phyloP scores from a whole-genome alignment of 225 moss, liverwort and hornwort species.

The Climacium dendroides region DNA sequence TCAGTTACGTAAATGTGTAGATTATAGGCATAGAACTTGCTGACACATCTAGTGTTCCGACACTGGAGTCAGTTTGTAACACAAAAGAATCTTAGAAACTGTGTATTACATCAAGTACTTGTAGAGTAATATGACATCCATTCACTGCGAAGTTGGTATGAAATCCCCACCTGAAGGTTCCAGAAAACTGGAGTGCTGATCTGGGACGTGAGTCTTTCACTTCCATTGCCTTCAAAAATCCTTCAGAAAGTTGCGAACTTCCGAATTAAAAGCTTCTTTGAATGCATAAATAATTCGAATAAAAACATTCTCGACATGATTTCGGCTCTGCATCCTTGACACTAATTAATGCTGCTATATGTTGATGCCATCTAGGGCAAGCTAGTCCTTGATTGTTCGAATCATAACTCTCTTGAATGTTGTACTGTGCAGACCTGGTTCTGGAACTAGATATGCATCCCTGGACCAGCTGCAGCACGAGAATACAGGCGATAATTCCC shows the following conservation, averaged over 20 bases:
- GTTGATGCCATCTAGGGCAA: not conserved
- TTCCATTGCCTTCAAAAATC: not conserved
- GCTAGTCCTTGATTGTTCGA: not conserved
- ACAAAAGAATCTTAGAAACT: not conserved
- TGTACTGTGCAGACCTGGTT: not conserved
- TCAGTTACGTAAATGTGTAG: not conserved
- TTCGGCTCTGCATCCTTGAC: no score
- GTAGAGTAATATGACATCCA: not conserved
- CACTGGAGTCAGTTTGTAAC: not conserved
- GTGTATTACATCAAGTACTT: not conserved
- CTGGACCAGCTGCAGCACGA: not conserved
- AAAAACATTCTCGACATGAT: not conserved
- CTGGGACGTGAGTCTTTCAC: no score
- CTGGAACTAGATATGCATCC: not conserved
- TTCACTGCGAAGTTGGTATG: not conserved
- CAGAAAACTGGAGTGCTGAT: not conserved
- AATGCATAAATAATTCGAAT: not conserved
- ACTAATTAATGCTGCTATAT: not conserved
- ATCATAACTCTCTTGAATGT: not conserved
- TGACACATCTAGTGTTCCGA: not conserved
- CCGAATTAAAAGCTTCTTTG: not conserved
- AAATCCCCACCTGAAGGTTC: not conserved
- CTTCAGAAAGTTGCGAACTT: not conserved
- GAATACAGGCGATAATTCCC: not conserved
- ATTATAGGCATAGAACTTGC: not conserved